phyloP scores from a whole-genome alignment of 192 early-diverging fungal species.

The Backusella circina region DNA sequence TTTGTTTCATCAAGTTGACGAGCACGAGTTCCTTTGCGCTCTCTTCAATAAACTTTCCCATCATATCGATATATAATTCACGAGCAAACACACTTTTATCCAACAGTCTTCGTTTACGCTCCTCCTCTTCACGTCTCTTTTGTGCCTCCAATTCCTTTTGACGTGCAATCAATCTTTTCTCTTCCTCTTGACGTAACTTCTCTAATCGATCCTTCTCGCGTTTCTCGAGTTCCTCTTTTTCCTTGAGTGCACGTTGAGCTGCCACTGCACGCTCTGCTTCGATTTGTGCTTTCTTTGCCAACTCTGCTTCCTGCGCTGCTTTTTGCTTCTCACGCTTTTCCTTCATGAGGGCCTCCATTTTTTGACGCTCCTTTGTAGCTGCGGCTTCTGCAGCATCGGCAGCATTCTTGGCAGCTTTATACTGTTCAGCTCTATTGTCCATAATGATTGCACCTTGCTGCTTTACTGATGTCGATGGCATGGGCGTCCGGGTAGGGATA shows the following conservation, averaged over 20 bases:
- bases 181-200: background rate
- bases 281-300: background rate
- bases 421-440: background rate
- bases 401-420: background rate
- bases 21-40: background rate
- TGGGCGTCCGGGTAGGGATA: background rate
- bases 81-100: background rate
- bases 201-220: background rate
- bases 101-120: background rate
- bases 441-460: background rate
- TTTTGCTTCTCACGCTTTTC: background rate
- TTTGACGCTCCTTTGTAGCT: background rate
- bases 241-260: background rate
- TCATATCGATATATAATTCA: background rate
- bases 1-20: background rate
- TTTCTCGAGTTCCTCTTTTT: background rate
- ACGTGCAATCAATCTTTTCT: background rate
- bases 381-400: background rate
- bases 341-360: background rate
- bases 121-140: background rate
- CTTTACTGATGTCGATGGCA: too few species aligned
- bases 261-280: background rate
- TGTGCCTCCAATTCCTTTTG: background rate
- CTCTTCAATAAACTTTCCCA: background rate
- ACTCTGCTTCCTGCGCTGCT: too few species aligned